phyloP scores from a whole-genome alignment of 345 rosid genomes.

The Carallia brachiata region DNA sequence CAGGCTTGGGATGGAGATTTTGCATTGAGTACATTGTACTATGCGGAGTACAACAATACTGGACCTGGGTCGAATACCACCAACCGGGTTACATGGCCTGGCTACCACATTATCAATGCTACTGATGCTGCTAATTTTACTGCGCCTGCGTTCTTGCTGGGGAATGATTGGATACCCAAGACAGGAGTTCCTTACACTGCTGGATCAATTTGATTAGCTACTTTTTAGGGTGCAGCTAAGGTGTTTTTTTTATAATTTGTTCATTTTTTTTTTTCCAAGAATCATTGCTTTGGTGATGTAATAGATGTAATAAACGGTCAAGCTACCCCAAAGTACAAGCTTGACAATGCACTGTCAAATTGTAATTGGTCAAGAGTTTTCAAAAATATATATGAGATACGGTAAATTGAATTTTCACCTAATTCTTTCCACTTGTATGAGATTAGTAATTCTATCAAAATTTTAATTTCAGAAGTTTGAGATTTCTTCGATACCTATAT shows the following conservation, averaged over 20 bases:
- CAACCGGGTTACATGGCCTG: constrained; percentile 64
- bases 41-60: constrained; percentile 62
- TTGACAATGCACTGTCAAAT: too few relatives aligned
- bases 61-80: constrained; percentile 67
- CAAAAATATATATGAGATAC: too few relatives aligned
- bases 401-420: too few relatives aligned
- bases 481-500: too few relatives aligned
- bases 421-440: too few relatives aligned
- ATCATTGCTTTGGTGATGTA: too few relatives aligned
- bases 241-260: not conserved
- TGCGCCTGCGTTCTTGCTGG: constrained; percentile 53
- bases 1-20: constrained; percentile 56
- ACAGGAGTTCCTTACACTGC: constrained; percentile 57
- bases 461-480: too few relatives aligned
- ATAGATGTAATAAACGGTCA: too few relatives aligned
- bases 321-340: too few relatives aligned
- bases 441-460: too few relatives aligned
- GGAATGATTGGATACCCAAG: constrained; percentile 64
- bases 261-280: not conserved
- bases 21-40: constrained; percentile 65
- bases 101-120: constrained; percentile 54
- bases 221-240: not conserved
- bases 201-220: constrained; percentile 28
- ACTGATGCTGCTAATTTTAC: constrained; percentile 72
- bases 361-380: too few relatives aligned